Evolutionary conservation across 345 rosid genomes (phyloP), one percentile per base, ranked within the genome.

Genomic region (Melaleuca quinquenervia): DNA sequence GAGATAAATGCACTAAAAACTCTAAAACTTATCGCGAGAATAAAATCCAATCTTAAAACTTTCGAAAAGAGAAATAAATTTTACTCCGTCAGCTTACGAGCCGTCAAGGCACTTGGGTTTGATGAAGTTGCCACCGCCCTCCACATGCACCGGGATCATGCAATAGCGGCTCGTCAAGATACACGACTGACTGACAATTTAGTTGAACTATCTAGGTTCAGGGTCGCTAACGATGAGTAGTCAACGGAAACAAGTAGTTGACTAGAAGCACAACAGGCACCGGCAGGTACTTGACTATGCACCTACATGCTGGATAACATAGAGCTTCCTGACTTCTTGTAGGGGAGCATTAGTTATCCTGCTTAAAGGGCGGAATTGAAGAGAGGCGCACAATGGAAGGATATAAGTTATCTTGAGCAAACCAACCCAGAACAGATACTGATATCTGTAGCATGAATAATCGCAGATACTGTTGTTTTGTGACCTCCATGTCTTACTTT

Each of bases 41-140:
- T 8, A 11, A 0, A 1, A 70, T 1, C 9, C 2, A 32, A 70
- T 0, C 0, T 29, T 29, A 62, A 62, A 62, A 62, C 9, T 7
- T 62, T 62, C 4, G 5, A 62, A 62, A 15, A 62, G 21, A 1
- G 11, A 15, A 1, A 15, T 27, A 7, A 29, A 14, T 62, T 62
- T 41, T 41, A 41, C 2, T 62, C 0, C 1, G 0, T 0, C 44
- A 29, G 92, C 98, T 91, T 91, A 95, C 92, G 95, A 97, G 93
- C 95, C 96, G 82, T 96, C 94, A 26, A 97, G 99, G 96, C 98
- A 94, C 84, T 95, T 94, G 2, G 98, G 98, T 91, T 97, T 91
- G 45, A 93, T 44, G 84, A 94, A 90, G 96, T 93, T 90, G 88
- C 95, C 96, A 8, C 96, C 96, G 48, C 93, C 93, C 91, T 16